These are phyloP conservation scores for Colletotrichum chlorophyti DNA, from an alignment of 2,329 filamentous ascomycete species.

Conservation along the genomic window DNA sequence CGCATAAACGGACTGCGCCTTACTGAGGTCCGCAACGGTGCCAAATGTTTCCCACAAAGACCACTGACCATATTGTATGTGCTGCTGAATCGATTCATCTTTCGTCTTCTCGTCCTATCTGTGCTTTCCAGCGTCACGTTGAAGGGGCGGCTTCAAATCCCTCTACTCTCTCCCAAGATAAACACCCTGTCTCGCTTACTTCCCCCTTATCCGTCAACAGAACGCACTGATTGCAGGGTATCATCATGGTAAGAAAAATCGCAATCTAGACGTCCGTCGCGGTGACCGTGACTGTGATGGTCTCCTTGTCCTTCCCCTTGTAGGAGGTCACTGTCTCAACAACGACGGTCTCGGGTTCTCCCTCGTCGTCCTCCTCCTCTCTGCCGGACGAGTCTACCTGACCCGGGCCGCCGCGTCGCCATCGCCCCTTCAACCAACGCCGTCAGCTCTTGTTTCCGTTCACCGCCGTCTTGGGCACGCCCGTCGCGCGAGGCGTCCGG, in stretches of 20 bases:
- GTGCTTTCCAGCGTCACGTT: conserved; percentile 29
- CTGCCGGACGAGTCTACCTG: conserved; percentile 2
- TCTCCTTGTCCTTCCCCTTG: conserved; percentile 4
- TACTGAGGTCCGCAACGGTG: too few relatives aligned
- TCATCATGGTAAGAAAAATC: conserved; percentile 26
- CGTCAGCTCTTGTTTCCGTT: conserved; percentile 26
- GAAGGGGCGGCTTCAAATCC: conserved; percentile 25
- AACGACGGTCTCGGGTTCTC: conserved; percentile 7
- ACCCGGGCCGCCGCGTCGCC: conserved; percentile 20
- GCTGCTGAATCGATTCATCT: neutral
- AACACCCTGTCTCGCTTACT: neutral
- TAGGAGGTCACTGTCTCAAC: conserved; percentile 6
- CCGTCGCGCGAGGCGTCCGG: conserved; percentile 25
- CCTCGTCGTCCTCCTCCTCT: neutral
- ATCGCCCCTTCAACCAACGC: conserved; percentile 33
- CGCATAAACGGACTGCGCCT: too few relatives aligned
- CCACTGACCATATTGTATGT: too few relatives aligned
- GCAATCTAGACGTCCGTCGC: conserved; percentile 20
- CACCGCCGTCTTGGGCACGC: neutral
- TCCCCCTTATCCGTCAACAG: neutral
- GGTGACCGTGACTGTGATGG: conserved; percentile 26
- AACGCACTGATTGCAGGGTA: conserved; percentile 23
- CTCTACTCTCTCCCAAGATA: neutral
- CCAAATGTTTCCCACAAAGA: too few relatives aligned
- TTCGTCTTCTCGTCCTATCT: neutral